phyloP scores from a whole-genome alignment of 2,329 filamentous ascomycete genomes.

The Verticillium dahliae region DNA sequence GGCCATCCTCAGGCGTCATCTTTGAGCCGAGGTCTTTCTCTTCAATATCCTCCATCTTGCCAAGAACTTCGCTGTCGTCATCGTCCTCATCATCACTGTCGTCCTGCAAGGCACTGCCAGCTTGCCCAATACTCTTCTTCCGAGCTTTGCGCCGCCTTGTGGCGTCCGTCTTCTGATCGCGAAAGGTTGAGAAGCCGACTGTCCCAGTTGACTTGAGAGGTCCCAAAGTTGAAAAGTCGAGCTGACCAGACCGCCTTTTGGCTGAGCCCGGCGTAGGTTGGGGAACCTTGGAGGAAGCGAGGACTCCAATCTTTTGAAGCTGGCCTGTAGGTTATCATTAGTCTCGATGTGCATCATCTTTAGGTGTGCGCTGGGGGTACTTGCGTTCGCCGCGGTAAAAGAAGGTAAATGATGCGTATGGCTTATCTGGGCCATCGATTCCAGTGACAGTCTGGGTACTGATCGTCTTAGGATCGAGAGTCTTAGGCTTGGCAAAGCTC shows the following conservation, averaged over 20 bases:
- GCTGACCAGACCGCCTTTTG: constrained; percentile 77
- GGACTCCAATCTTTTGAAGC: constrained; percentile 92
- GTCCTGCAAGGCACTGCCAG: constrained; percentile 45
- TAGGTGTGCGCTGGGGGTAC: constrained; percentile 30
- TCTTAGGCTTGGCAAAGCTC: constrained; percentile 94
- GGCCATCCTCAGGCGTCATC: constrained; percentile 64
- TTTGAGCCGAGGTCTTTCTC: constrained; percentile 55
- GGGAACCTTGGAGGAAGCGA: constrained; percentile 60
- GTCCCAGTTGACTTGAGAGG: constrained; percentile 83
- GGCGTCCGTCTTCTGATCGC: constrained; percentile 57
- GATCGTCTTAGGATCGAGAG: constrained; percentile 91
- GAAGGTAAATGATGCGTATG: constrained; percentile 95
- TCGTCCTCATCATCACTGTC: constrained; percentile 66
- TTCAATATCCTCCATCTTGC: constrained; percentile 59
- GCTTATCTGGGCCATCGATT: constrained; percentile 91
- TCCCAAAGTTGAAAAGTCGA: constrained; percentile 79
- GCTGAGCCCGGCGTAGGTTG: constrained; percentile 52
- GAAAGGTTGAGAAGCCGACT: constrained; percentile 83
- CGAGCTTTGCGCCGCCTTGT: constrained; percentile 50
- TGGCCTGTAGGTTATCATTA: constrained; percentile 55
- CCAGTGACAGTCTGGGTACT: constrained; percentile 99
- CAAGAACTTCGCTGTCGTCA: constrained; percentile 51
- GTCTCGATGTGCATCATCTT: not conserved
- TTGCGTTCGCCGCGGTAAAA: constrained; percentile 92
- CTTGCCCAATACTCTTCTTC: constrained; percentile 58